phyloP scores from a whole-genome alignment of 495 filamentous ascomycete genomes.

The Podospora conica region DNA sequence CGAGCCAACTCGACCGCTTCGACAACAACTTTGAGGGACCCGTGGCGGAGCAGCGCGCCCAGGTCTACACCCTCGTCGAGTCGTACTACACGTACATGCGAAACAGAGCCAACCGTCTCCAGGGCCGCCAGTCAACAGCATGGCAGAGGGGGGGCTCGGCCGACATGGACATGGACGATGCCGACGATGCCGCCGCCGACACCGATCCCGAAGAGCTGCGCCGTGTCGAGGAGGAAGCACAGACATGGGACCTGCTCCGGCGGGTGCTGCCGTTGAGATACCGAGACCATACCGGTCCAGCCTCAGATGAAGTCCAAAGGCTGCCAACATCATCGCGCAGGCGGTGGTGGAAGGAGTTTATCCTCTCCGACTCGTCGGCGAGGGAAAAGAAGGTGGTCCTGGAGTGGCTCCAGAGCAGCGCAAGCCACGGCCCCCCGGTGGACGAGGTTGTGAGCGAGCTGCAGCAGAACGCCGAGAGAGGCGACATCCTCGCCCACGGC shows the following conservation, averaged over 20 bases:
- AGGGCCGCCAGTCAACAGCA: conserved; percentile 26
- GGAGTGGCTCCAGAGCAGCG: conserved; percentile 74
- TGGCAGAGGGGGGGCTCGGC: conserved; percentile 54
- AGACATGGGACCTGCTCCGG: conserved; percentile 82
- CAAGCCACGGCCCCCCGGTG: conserved; percentile 61
- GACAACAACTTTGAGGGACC: conserved; percentile 24
- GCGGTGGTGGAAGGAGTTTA: conserved; percentile 42
- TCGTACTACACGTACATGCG: conserved; percentile 38
- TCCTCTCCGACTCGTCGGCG: conserved; percentile 43
- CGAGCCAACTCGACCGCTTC: conserved; percentile 40
- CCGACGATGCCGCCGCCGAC: conserved; percentile 32
- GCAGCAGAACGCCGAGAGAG: conserved; percentile 57
- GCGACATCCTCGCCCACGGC: conserved; percentile 68
- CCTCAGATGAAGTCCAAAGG: conserved; percentile 17
- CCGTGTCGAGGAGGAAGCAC: conserved; percentile 57
- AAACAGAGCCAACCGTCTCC: conserved; percentile 32
- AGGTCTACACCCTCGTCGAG: conserved; percentile 40
- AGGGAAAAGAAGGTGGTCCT: conserved; percentile 68
- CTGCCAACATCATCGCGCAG: conserved; percentile 29
- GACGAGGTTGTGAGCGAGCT: conserved; percentile 67
- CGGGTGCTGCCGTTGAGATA: conserved; percentile 50
- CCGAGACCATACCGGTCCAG: conserved; percentile 28
- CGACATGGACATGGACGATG: conserved; percentile 56
- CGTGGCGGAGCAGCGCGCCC: conserved; percentile 34
- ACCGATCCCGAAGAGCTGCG: conserved; percentile 30